Evolutionary conservation across 768 basidiomycete genomes (phyloP).

Genomic region (Goffeauzyma gilvescens): DNA sequence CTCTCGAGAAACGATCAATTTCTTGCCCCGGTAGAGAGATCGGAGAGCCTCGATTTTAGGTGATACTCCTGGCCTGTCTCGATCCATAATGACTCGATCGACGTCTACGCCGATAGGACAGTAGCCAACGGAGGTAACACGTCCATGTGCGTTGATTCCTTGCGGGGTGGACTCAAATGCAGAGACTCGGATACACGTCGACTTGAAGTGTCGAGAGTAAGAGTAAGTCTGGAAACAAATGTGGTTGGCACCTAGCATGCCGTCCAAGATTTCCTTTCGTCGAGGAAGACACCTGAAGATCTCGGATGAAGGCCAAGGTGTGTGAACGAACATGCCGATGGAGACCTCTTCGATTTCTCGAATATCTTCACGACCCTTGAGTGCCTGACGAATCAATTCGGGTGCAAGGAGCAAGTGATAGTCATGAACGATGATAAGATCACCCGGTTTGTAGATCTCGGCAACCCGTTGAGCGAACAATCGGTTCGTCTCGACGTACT

Average conservation of each 20-base stretch:
- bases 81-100: constrained; percentile 64
- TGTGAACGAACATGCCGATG: constrained; percentile 87
- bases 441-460: constrained; percentile 65
- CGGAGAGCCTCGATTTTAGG: constrained; percentile 78
- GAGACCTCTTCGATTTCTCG: constrained; percentile 38
- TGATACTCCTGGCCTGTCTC: constrained; percentile 58
- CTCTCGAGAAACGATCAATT: constrained; percentile 92
- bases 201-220: constrained; percentile 83
- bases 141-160: constrained; percentile 70
- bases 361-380: constrained; percentile 13
- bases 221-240: constrained; percentile 93
- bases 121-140: constrained; percentile 61
- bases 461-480: constrained; percentile 66
- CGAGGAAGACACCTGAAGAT: constrained; percentile 83
- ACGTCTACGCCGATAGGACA: constrained; percentile 94
- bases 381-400: constrained; percentile 45
- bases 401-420: constrained; percentile 90
- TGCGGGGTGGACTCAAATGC: constrained; percentile 63
- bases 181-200: constrained; percentile 85
- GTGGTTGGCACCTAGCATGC: constrained; percentile 91
- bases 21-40: constrained; percentile 79
- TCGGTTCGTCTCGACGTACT: constrained; percentile 63
- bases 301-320: constrained; percentile 91
- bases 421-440: constrained; percentile 64
- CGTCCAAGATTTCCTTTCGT: constrained; percentile 83